A percentile compares a stretch with the other conserved stretches of the same genome.
phyloP scores from a whole-genome alignment of 2,329 filamentous ascomycete species.

The Grosmannia penicillata region DNA sequence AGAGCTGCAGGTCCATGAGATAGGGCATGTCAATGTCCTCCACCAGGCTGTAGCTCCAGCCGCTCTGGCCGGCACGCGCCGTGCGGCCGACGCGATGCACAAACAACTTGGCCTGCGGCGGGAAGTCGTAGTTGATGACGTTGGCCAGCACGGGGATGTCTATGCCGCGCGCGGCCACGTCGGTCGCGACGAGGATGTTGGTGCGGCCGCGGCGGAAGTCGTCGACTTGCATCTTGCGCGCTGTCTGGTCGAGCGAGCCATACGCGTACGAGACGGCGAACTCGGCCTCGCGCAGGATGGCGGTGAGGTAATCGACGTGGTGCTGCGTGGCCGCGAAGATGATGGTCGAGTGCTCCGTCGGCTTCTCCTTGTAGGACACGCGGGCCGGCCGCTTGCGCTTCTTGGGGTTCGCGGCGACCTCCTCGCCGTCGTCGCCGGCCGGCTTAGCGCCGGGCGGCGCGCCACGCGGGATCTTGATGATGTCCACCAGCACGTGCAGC shows the following conservation, averaged over 20 bases:
- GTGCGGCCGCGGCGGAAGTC: constrained; percentile 73
- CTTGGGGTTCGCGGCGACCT: constrained; percentile 4
- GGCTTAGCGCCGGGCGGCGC: constrained; percentile 38
- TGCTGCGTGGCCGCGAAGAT: constrained; percentile 93
- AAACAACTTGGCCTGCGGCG: constrained; percentile 90
- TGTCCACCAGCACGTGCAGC: constrained; percentile 73
- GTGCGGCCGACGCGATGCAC: constrained; percentile 94
- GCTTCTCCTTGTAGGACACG: constrained; percentile 46
- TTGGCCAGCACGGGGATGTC: constrained; percentile 94
- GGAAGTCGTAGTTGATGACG: constrained; percentile 98
- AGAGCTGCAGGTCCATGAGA: constrained; percentile 83
- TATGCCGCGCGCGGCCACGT: constrained; percentile 91
- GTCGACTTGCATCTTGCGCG: constrained; percentile 81
- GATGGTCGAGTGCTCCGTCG: constrained; percentile 84
- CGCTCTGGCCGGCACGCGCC: constrained; percentile 78
- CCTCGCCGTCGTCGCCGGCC: constrained; percentile 16
- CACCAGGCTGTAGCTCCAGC: constrained; percentile 91
- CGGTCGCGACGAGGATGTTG: constrained; percentile 88
- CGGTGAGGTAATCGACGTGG: constrained; percentile 84
- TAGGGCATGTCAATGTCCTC: constrained; percentile 82
- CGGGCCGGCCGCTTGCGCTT: constrained; percentile 57
- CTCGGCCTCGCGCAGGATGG: constrained; percentile 63
- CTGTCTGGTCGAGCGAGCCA: constrained; percentile 85
- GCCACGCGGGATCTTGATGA: constrained; percentile 78
- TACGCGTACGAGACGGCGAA: constrained; percentile 92